Conservation (phyloP, 2,329 filamentous ascomycete species). For the Colletotrichum sidae region DNA sequence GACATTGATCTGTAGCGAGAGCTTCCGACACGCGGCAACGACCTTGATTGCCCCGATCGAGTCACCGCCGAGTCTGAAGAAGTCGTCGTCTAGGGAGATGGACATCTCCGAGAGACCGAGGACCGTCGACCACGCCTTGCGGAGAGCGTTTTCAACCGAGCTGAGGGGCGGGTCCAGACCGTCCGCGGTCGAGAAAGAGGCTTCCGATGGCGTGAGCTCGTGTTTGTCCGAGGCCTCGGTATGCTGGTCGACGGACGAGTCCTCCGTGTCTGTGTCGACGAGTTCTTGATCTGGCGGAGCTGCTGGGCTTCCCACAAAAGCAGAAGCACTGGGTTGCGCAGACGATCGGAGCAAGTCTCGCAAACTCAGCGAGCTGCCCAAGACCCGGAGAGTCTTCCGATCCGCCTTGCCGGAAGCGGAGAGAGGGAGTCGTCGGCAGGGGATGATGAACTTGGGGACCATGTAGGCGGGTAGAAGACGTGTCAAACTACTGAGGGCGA, state of each 20-base stretch:
- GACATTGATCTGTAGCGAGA: constrained; percentile 17
- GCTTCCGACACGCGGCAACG: constrained; percentile 31
- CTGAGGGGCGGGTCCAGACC: no score
- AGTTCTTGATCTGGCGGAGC: no score
- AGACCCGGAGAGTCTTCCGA: constrained; percentile 9
- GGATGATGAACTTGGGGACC: constrained; percentile 23
- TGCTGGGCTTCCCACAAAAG: no score
- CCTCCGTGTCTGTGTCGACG: no score
- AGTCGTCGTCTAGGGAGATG: constrained; percentile 47
- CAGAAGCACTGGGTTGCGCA: no score
- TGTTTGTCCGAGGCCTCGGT: no score
- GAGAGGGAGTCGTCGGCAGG: constrained; percentile 3
- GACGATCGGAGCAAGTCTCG: no score
- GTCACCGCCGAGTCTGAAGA: constrained; percentile 42
- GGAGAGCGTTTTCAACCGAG: neutral
- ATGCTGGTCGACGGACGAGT: constrained; percentile 6
- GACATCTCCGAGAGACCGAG: constrained; percentile 18
- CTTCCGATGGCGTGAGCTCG: neutral
- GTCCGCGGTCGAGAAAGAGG: neutral
- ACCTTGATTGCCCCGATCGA: constrained; percentile 44
- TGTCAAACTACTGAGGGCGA: no score
- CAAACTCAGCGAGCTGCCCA: neutral
- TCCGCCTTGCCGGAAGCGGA: constrained; percentile 30
- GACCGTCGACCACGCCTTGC: constrained; percentile 34
- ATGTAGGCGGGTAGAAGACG: constrained; percentile 26